phyloP scores from a whole-genome alignment of 805 yeast species.

The Metschnikowia aberdeeniae region DNA sequence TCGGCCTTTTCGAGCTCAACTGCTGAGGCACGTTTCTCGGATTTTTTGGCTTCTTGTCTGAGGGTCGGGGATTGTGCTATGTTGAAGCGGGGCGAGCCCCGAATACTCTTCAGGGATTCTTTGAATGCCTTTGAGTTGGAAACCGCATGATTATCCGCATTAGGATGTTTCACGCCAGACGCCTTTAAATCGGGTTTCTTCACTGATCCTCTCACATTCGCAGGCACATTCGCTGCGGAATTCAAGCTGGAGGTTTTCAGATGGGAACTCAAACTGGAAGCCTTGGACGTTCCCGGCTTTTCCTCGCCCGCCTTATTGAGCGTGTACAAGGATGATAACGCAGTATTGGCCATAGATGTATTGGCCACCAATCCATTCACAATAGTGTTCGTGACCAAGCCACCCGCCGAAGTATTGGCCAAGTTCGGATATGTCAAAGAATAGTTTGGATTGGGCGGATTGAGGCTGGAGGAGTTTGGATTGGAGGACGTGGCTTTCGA shows the following conservation, averaged over 20 bases:
- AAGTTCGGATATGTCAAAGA: not conserved
- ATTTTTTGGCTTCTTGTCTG: not conserved
- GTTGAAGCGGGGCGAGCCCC: no score
- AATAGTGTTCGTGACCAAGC: slow-evolving; percentile 23
- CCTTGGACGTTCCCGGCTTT: not conserved
- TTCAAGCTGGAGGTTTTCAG: no score
- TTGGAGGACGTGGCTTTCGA: not conserved
- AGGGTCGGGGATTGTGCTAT: no score
- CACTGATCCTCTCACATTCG: no score
- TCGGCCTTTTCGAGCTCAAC: slow-evolving; percentile 11
- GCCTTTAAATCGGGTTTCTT: no score
- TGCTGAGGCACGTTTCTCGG: slow-evolving; percentile 11
- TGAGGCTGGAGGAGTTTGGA: not conserved
- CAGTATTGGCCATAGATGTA: slow-evolving; percentile 27
- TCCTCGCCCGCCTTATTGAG: slow-evolving; percentile 26
- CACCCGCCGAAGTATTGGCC: not conserved
- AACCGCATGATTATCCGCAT: no score
- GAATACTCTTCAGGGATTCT: no score
- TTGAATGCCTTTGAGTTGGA: no score
- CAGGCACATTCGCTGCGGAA: no score
- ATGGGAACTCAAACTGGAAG: no score
- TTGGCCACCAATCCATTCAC: slow-evolving; percentile 38
- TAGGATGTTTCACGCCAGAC: no score
- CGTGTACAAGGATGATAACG: slow-evolving; percentile 35
- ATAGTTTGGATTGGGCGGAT: not conserved